Conservation (phyloP, 768 basidiomycete genomes). For the Psilocybe azurescens region DNA sequence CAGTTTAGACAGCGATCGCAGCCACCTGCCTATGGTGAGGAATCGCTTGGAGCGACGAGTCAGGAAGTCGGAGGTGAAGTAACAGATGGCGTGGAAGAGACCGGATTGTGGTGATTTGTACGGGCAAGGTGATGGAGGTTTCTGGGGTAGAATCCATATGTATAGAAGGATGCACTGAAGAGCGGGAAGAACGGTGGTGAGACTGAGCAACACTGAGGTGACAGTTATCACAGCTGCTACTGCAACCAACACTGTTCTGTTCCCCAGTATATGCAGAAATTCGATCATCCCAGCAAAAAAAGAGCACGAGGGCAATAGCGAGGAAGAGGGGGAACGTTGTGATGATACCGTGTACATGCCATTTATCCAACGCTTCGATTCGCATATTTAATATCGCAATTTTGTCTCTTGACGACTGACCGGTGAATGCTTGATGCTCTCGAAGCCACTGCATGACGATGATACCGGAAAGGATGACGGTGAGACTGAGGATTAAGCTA, state of each 20-base stretch:
- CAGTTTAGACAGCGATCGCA: neutral
- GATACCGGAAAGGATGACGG: constrained; percentile 3
- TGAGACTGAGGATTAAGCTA: constrained; percentile 7
- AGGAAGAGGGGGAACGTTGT: neutral
- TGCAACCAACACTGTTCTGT: neutral
- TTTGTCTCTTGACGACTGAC: neutral
- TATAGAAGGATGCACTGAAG: neutral
- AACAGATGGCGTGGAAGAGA: neutral
- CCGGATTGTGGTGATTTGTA: constrained; percentile 8
- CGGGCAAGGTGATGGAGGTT: neutral
- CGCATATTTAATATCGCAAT: constrained; percentile 4
- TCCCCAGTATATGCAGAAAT: neutral
- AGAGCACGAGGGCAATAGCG: neutral
- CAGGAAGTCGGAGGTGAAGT: neutral
- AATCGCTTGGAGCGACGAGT: neutral
- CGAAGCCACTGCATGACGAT: constrained; percentile 6
- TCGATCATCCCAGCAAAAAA: constrained; percentile 8
- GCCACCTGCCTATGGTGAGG: neutral
- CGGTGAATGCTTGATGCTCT: constrained; percentile 1
- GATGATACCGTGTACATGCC: constrained; percentile 3
- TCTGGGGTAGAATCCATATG: neutral
- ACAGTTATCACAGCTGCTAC: neutral
- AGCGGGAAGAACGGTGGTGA: neutral
- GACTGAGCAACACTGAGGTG: neutral
- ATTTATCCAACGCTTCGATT: neutral